Evolutionary conservation across 2,329 filamentous ascomycete species (phyloP).

Genomic region (Trichoderma endophyticum): DNA sequence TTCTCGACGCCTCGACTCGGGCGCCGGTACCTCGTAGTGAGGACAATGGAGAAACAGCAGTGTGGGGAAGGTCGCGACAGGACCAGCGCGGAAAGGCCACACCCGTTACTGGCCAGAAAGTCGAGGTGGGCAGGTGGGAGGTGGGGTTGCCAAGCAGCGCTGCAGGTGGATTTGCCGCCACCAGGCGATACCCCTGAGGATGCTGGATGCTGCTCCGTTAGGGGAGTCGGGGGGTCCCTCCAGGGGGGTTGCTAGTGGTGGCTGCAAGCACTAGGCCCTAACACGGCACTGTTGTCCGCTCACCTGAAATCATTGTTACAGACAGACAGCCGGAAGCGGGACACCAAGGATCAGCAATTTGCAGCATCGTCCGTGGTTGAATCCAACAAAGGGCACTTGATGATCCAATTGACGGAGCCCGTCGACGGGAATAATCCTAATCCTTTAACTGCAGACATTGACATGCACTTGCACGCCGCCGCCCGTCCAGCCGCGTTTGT

Average conservation of each 20-base stretch:
- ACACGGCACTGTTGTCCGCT: constrained; percentile 11
- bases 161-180: constrained; percentile 17
- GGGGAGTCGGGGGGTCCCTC: neutral
- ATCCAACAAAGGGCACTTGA: neutral
- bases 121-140: neutral
- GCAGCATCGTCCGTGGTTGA: neutral
- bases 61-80: constrained; percentile 20
- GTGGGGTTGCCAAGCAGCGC: constrained; percentile 9
- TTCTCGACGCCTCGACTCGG: neutral
- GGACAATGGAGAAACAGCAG: constrained; percentile 19
- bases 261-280: constrained; percentile 18
- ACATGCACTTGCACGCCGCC: neutral
- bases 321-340: constrained; percentile 13
- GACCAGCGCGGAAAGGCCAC: constrained; percentile 17
- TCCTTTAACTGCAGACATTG: neutral
- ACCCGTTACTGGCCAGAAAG: constrained; percentile 15
- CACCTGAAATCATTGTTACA: constrained; percentile 19
- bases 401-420: neutral
- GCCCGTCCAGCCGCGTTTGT: neutral
- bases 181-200: constrained; percentile 14
- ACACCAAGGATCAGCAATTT: constrained; percentile 5
- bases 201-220: neutral
- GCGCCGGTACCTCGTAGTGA: neutral
- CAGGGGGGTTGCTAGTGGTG: constrained; percentile 1
- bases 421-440: neutral